Evolutionary conservation across 2,329 filamentous ascomycete genomes (phyloP), one percentile per base, ranked within the genome.

Genomic region (Myriosclerotinia curreyana): DNA sequence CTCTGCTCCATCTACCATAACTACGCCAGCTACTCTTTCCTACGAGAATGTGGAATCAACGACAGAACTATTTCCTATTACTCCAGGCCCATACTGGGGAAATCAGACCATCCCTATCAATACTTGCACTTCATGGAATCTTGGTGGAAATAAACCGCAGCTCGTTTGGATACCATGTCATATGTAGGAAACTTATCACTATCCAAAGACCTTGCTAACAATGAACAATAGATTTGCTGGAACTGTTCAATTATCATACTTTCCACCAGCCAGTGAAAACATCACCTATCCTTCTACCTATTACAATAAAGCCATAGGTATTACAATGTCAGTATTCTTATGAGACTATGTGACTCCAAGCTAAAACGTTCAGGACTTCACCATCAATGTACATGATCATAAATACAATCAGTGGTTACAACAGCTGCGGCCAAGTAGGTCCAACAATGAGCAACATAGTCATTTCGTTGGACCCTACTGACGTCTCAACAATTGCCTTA

Each of bases 301-400:
- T 28, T 68, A 66, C 48, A 62, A 66, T 48, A 7, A 59, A 22
- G 62, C 40, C 3, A 60, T 67, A 28, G 55, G 40, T 2, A 48
- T 69, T 12, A 69, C 65, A 14, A 65, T 70, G 67, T 69, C 44
- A 56, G 65, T 59, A 5, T 42, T 53, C 46, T 49, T 12, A 42
- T 7, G 22, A 14, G 38, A 14, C 14, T 1, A 31, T 36, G 7
- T 28, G 6, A 6, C 11, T 54, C 36, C 6, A 50, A 17, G 20
- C 42, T 61, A 49, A 51, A 22, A 1, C 28, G 2, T 15, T 62
- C 56, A 77, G 76, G 65, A 76, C 75, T n/a, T 77, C 74, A 1
- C 76, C 76, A 4, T 77, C 76, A 8, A 74, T 78, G 42, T 78
- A 78, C 68, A 71, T 77, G 67, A 60, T 75, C 25, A 73, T 78